Evolutionary conservation across 139 green algal species (phyloP), one percentile per base, ranked within the genome.

Genomic region (Nannochloris sp.): DNA sequence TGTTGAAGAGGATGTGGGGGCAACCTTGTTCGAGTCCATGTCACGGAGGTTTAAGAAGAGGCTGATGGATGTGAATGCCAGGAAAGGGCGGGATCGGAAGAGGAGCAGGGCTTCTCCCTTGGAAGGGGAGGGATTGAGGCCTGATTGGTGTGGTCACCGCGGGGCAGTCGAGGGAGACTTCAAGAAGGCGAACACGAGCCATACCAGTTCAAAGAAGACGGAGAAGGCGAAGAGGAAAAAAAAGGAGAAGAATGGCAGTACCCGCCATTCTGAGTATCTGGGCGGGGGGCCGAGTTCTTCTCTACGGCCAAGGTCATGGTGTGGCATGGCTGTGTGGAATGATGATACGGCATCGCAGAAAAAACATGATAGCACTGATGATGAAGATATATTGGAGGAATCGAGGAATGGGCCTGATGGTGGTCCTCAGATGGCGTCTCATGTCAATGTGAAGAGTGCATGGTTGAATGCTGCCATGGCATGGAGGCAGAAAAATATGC

Each of bases 401-500:
- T 53, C 46, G 8, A 40, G 34, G 34, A 11, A 40, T 11, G 34
- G 14, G 34, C 8, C 34, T 40, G 34, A 40, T 40, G 34, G 34
- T 11, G 34, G 34, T 11, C 8, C 34, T 40, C 34, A 9, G 7
- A 40, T 12, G 8, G 34, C 34, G 9, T 40, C 34, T 40, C 34
- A 40, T 40, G 34, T 11, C 7, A 40, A 40, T 40, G 34, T 40
- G 34, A 40, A 40, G 34, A 40, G 34, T 19, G 68, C 68, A 5
- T 75, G 68, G 68, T 43, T 62, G 11, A 21, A 37, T 4, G 24
- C 46, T 15, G 68, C 68, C 4, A 46, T 31, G 50, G 50, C 36
- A 48, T 75, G 68, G 68, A 61, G 68, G 16, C 15, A 70, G 24
- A 75, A 66, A 29, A 70, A 75, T 51, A 68, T 31, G 50, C 68